Conservation (phyloP, 2,329 filamentous ascomycete species). For the Colletotrichum sp. region DNA sequence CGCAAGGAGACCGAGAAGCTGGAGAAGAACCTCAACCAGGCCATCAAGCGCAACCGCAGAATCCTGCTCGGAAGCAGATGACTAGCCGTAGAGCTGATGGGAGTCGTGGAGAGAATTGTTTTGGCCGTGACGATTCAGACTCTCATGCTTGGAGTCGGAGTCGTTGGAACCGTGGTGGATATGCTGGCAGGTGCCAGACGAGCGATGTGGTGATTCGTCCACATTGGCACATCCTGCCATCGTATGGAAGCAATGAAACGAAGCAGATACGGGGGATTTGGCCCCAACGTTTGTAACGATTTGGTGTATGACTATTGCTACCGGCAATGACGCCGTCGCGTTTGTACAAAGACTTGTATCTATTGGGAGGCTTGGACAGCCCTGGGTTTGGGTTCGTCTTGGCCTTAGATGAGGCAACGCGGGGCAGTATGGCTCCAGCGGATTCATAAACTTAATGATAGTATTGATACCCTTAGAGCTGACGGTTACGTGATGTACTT, state of each 20-base stretch:
- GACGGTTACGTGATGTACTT: not conserved
- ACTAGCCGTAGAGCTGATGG: conserved; percentile 18
- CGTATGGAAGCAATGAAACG: not conserved
- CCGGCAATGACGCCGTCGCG: not conserved
- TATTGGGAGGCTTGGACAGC: not conserved
- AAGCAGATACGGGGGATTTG: not conserved
- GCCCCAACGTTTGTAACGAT: not conserved
- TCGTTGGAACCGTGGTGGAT: conserved; percentile 22
- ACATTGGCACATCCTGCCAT: not conserved
- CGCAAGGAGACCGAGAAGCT: conserved; percentile 66
- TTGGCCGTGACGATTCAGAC: conserved; percentile 23
- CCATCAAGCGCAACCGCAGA: conserved; percentile 65
- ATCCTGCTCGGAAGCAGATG: conserved; percentile 43
- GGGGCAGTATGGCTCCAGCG: not conserved
- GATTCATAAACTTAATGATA: not conserved
- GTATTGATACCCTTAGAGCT: not conserved
- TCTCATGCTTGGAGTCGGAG: conserved; percentile 18
- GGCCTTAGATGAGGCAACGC: not conserved
- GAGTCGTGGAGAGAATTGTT: conserved; percentile 15
- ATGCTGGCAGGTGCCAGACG: not conserved
- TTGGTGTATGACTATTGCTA: not conserved
- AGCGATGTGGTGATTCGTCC: not conserved
- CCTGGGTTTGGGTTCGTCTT: not conserved
- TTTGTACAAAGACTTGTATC: not conserved
- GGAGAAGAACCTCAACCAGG: conserved; percentile 64